phyloP scores from a whole-genome alignment of 2,329 filamentous ascomycete species.

The Domatiomyces catenatus region DNA sequence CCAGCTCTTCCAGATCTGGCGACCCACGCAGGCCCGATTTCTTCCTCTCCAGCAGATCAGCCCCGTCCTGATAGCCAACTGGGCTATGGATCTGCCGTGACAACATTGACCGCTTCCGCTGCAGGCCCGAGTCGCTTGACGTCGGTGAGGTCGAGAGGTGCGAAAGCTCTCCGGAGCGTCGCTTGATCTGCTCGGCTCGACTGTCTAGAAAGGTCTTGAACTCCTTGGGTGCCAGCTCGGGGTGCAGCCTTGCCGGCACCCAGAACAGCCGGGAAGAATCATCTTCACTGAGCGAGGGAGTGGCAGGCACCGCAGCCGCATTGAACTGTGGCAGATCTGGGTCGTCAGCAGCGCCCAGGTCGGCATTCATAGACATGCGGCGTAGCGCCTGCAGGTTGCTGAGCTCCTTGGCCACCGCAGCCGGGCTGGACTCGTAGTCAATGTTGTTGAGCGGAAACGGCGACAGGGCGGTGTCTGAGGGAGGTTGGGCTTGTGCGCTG shows the following conservation, averaged over 20 bases:
- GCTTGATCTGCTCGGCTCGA: constrained; percentile 74
- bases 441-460: constrained; percentile 66
- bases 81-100: constrained; percentile 77
- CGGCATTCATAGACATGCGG: constrained; percentile 67
- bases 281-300: constrained; percentile 51
- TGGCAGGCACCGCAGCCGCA: constrained; percentile 26
- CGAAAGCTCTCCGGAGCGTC: constrained; percentile 59
- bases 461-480: constrained; percentile 40
- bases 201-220: constrained; percentile 96
- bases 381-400: constrained; percentile 82
- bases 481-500: constrained; percentile 37
- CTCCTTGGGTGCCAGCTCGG: constrained; percentile 84
- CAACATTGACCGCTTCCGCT: constrained; percentile 88
- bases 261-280: constrained; percentile 82
- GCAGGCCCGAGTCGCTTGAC: constrained; percentile 38
- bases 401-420: constrained; percentile 77
- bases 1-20: constrained; percentile 50
- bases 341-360: constrained; percentile 53
- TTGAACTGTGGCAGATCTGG: constrained; percentile 34
- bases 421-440: constrained; percentile 78
- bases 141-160: constrained; percentile 35
- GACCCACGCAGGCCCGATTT: constrained; percentile 44
- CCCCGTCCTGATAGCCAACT: constrained; percentile 64
- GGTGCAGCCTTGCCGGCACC: constrained; percentile 89
- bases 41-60: constrained; percentile 62